Percentiles rank a stretch among this genome's conserved stretches.
These are phyloP conservation scores for Taiozyma sp. DNA, from an alignment of 1,139 yeast species.

Conservation along the genomic window DNA sequence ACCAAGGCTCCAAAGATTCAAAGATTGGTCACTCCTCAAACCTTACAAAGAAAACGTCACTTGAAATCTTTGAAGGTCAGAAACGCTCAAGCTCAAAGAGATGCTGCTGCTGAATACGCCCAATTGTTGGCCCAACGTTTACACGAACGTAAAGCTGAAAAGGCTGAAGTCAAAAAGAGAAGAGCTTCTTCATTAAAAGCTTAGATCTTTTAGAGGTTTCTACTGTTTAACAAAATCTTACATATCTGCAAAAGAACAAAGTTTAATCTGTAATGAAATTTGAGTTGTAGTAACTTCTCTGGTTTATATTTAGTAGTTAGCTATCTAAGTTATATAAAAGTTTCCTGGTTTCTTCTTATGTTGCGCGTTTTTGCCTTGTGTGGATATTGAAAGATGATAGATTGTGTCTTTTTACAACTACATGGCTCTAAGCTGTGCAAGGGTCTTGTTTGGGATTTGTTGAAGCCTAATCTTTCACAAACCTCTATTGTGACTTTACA, in stretches of 20 bases:
- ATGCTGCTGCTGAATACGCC: slow-evolving; percentile 99
- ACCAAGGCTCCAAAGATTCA: slow-evolving; percentile 99
- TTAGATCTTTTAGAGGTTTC: slow-evolving; percentile 31
- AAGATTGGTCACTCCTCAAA: slow-evolving; percentile 99
- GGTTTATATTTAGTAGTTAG: too few species aligned
- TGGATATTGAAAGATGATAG: too few species aligned
- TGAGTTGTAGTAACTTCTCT: background rate
- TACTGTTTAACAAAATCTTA: background rate
- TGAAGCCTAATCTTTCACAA: too few species aligned
- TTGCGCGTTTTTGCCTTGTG: too few species aligned
- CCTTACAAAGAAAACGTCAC: slow-evolving; percentile 99
- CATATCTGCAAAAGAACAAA: background rate
- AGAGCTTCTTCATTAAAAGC: slow-evolving; percentile 98
- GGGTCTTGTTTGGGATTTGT: too few species aligned
- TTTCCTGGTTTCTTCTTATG: too few species aligned
- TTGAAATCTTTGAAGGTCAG: slow-evolving; percentile 89
- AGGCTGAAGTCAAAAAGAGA: slow-evolving; percentile 98
- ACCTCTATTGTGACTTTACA: too few species aligned
- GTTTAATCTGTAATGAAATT: background rate
- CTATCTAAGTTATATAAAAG: too few species aligned
- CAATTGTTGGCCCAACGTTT: slow-evolving; percentile 98
- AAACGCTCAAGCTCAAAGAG: slow-evolving; percentile 99
- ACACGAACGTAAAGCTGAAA: slow-evolving; percentile 97
- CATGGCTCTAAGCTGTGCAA: too few species aligned
- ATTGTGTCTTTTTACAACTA: too few species aligned